Conservation (phyloP, 306 rosid genomes). For the Urtica urens region DNA sequence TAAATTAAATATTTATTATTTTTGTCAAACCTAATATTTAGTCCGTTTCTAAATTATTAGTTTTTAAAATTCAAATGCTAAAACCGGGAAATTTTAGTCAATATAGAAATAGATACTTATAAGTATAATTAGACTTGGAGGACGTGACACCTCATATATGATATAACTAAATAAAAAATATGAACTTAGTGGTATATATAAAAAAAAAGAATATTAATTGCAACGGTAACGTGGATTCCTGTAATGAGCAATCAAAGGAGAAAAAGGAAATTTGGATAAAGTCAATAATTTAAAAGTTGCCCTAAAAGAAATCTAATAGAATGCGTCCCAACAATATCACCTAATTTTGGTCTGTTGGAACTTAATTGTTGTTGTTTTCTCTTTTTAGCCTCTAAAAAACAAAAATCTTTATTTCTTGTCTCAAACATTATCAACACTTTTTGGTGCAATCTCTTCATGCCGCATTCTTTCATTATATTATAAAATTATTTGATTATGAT, state of each 20-base stretch:
- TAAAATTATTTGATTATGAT: no score
- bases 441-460: slow-evolving; percentile 6
- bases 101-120: neutral
- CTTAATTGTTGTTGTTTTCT: slow-evolving; percentile 23
- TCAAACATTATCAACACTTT: slow-evolving; percentile 11
- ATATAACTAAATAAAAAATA: neutral
- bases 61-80: neutral
- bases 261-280: slow-evolving; percentile 6
- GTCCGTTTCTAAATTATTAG: neutral
- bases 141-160: no score
- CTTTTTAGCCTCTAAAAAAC: slow-evolving; percentile 2
- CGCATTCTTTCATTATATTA: no score
- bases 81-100: neutral
- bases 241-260: slow-evolving; percentile 13
- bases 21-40: neutral
- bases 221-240: slow-evolving; percentile 32
- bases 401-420: neutral
- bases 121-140: neutral
- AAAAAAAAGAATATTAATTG: slow-evolving; percentile 3
- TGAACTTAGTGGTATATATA: neutral
- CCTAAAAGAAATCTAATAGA: slow-evolving; percentile 1
- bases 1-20: neutral
- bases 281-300: slow-evolving; percentile 5
- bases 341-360: slow-evolving; percentile 1
- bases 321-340: slow-evolving; percentile 1